Evolutionary conservation across 2,329 filamentous ascomycete species (phyloP).

Genomic region (Cercospora berteroae): DNA sequence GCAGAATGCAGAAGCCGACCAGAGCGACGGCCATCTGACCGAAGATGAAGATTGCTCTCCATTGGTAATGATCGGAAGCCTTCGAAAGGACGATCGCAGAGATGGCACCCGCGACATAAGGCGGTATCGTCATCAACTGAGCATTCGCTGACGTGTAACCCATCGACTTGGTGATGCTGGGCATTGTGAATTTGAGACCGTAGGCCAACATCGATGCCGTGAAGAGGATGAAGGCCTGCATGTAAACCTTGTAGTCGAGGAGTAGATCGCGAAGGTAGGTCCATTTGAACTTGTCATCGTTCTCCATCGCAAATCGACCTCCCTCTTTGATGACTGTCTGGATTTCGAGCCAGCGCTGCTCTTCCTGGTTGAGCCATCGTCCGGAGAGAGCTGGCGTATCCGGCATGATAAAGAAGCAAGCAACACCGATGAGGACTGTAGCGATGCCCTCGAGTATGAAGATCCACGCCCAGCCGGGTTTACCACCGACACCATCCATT

Average conservation of each 20-base stretch:
- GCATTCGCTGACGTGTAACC: neutral
- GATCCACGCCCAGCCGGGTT: neutral
- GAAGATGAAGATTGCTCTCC: neutral
- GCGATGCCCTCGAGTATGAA: neutral
- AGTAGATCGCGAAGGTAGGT: constrained; percentile 26
- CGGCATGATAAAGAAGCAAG: neutral
- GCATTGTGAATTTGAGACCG: neutral
- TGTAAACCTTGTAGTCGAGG: neutral
- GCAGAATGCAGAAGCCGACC: neutral
- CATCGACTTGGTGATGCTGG: neutral
- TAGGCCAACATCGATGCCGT: constrained; percentile 4
- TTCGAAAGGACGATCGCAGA: neutral
- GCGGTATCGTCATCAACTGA: neutral
- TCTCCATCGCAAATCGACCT: constrained; percentile 19
- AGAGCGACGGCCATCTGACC: neutral
- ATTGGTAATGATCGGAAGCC: neutral
- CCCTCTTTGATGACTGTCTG: constrained; percentile 27
- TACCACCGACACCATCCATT: neutral
- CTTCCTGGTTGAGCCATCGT: neutral
- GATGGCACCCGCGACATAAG: neutral
- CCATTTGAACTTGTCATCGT: constrained; percentile 29
- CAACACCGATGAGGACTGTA: neutral
- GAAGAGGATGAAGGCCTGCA: neutral
- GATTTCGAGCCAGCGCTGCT: neutral
- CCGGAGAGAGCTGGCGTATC: neutral